Percentiles rank a stretch among this genome's conserved stretches.
Evolutionary conservation across 2,329 filamentous ascomycete genomes (phyloP).

Genomic region (Samsoniella hepiali): DNA sequence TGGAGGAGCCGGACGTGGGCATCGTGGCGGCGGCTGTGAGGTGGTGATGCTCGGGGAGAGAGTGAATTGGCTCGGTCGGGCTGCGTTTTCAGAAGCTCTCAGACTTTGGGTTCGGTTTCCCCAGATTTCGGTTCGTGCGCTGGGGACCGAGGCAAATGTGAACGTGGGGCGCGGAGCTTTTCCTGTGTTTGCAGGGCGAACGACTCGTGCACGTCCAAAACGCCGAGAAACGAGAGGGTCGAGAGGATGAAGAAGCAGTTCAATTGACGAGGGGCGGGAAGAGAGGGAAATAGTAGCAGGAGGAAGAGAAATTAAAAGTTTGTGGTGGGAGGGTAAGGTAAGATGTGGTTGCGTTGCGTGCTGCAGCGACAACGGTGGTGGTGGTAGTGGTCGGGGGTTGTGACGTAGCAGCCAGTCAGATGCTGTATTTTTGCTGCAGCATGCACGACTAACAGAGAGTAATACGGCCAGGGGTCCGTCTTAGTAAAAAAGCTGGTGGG

Average conservation of each 20-base stretch:
- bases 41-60: background rate
- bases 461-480: background rate
- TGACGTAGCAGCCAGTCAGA: conserved; percentile 12
- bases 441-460: background rate
- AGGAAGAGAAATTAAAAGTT: conserved; percentile 3
- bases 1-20: conserved; percentile 22
- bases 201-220: background rate
- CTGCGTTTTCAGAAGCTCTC: background rate
- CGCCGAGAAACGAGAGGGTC: background rate
- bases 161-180: background rate
- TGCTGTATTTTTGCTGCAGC: background rate
- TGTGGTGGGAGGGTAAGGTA: conserved; percentile 16
- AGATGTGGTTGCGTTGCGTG: conserved; percentile 10
- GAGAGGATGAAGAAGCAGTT: background rate
- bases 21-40: conserved; percentile 18
- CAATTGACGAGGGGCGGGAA: background rate
- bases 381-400: background rate
- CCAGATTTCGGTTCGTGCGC: background rate
- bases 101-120: background rate
- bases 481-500: background rate
- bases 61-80: too few relatives aligned
- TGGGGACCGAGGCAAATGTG: background rate
- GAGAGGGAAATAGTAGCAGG: background rate
- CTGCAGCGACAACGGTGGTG: conserved; percentile 10
- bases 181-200: background rate